phyloP scores from a whole-genome alignment of 306 rosid genomes.

The Vicia faba region DNA sequence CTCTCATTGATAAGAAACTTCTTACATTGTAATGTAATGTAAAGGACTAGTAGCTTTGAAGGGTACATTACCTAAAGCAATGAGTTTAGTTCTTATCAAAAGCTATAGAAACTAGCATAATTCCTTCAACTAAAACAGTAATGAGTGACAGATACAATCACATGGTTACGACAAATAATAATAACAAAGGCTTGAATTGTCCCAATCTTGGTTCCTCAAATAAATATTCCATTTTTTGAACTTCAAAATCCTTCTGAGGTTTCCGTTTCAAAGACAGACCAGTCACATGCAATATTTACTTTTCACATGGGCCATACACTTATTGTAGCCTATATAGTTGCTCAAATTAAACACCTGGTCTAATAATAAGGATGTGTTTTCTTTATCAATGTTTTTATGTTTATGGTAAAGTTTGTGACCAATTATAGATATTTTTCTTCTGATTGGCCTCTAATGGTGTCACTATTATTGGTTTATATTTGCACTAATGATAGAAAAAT shows the following conservation, averaged over 20 bases:
- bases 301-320: slow-evolving; percentile 32
- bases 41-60: slow-evolving; percentile 12
- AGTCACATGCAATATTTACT: slow-evolving; percentile 40
- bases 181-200: slow-evolving; percentile 22
- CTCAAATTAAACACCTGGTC: slow-evolving; percentile 18
- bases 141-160: slow-evolving; percentile 1
- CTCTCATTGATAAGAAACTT: not conserved
- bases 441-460: not conserved
- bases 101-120: slow-evolving; percentile 6
- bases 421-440: not conserved
- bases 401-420: slow-evolving; percentile 6
- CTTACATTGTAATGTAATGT: not conserved
- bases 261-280: slow-evolving; percentile 26
- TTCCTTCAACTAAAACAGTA: slow-evolving; percentile 22
- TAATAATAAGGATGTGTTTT: not conserved
- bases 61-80: slow-evolving; percentile 9
- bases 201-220: slow-evolving; percentile 18
- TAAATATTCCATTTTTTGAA: slow-evolving; percentile 18
- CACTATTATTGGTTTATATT: slow-evolving; percentile 17
- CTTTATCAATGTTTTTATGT: not conserved
- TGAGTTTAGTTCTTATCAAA: slow-evolving; percentile 4
- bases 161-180: slow-evolving; percentile 26
- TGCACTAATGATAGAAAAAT: not conserved
- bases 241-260: slow-evolving; percentile 21
- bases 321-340: not conserved